Evolutionary conservation across 331 rosid species (phyloP), one percentile per base, ranked within the genome.

Genomic region (Quercus lobata): DNA sequence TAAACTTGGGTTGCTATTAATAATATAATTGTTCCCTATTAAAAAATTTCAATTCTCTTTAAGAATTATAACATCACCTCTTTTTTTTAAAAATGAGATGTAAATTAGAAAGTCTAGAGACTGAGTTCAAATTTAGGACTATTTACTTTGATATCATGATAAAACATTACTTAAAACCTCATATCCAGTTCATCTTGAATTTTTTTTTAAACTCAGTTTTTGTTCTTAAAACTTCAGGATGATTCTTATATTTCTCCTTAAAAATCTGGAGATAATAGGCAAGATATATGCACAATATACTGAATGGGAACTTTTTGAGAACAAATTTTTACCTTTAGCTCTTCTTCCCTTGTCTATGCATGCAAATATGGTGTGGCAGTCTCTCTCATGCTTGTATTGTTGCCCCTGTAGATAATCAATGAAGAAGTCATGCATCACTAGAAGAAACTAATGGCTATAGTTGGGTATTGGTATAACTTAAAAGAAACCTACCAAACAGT

Each of bases 351-450:
- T 79, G 92, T 92, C 90, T 89, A 91, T 35, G 44, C 10, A 37
- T 37, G 97, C 88, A 79, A 93, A 79, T 66, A 93, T 84, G 84
- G 87, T 90, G 84, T 90, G 90, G 88, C 97, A 96, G 81, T 93
- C 98, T 78, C 92, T 87, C 86, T 93, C 99, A 74, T 92, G 91
- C 90, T 84, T 93, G 92, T 90, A 92, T 76, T 89, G 98, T 80
- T 87, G 97, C 79, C 90, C 91, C 99, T 92, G 83, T 54, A 87
- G 77, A 82, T 57, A 70, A 76, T 77, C 78, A 19, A 44, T 55
- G 79, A 75, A 75, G 80, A 85, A 4, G 79, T 85, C 89, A 83
- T 34, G 62, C 71, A 77, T 58, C 80, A 19, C 44, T 60, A 72
- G 52, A 72, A 63, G 74, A 61, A 83, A 74, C 71, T 57, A 71